Base-by-base conservation (phyloP, 2,329 filamentous ascomycete species). In the Helotiales sp. region DNA sequence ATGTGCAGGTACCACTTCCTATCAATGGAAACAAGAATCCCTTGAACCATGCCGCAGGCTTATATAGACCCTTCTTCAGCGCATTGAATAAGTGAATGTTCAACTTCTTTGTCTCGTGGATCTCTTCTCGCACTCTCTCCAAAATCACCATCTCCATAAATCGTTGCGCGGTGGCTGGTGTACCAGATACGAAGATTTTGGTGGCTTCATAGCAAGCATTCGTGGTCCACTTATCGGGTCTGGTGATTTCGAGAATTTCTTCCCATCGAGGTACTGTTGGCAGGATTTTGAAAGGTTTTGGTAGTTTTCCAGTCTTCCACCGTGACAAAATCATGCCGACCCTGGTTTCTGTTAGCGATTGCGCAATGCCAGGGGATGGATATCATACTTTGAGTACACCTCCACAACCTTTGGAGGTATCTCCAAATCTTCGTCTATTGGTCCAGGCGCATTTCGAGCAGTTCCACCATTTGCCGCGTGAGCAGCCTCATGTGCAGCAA, bases 271-370 rank as follows among this genome's bases (percentile, higher is more conserved):
- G 92, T 13, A 98, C 85, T 0, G 92, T 93, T 2, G 95, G 95
- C 8, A 99, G 82, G 63, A 98, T 92, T 76, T 98, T 98, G 81
- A 99, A 96, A 0, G 93, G 93, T 75, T 99, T 99, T 19, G 95
- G 95, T 30, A 99, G 82, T 65, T 93, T 93, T n/a, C 95, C 95
- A 13, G 90, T 93, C 76, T 96, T 96, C 79, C 96, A 98, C 63
- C 93, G 86, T 25, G 91, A 92, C 58, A 99, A 82, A 60, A 98
- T 88, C 65, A 93, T 80, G 60, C 93, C 93, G 66, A 96, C 87
- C 77, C 87, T 91, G 59, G 49, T 22, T 56, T 5, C 7, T 7
- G 34, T 65, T 61, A 62, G 63, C 51, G 15, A 44, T 40, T 49
- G 15, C 24, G 3, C 9, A 31, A 27, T 22, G 48, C 7, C 17